Evolutionary conservation across 2,329 filamentous ascomycete species (phyloP).

Genomic region (Penicillium sp.): DNA sequence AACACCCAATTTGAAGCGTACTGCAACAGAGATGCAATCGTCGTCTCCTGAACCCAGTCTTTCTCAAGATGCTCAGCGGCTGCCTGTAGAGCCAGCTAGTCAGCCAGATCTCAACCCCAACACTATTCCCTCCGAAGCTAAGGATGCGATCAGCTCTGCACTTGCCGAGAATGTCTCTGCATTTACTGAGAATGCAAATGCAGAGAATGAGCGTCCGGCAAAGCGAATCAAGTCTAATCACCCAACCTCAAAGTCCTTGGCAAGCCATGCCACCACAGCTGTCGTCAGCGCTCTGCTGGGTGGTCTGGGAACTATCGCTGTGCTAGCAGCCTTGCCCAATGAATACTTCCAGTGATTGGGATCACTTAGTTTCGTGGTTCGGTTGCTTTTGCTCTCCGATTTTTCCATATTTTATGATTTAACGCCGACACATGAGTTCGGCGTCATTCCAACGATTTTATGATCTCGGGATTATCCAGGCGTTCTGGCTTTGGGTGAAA

Average conservation of each 20-base stretch:
- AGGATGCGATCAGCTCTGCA: slow-evolving; percentile 14
- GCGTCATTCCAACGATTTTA: slow-evolving; percentile 3
- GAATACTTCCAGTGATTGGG: slow-evolving; percentile 42
- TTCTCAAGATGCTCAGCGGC: slow-evolving; percentile 30
- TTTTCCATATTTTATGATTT: slow-evolving; percentile 3
- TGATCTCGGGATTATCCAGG: slow-evolving; percentile 5
- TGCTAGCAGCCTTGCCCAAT: slow-evolving; percentile 44
- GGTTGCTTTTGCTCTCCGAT: neutral
- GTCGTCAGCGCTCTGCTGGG: slow-evolving; percentile 44
- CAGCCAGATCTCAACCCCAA: slow-evolving; percentile 17
- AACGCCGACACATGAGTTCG: neutral
- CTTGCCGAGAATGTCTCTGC: slow-evolving; percentile 15
- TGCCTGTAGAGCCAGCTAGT: slow-evolving; percentile 9
- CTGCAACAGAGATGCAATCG: slow-evolving; percentile 31
- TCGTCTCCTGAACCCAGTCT: slow-evolving; percentile 1
- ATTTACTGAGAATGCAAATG: slow-evolving; percentile 6
- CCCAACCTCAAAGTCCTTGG: slow-evolving; percentile 23
- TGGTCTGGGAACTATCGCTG: slow-evolving; percentile 42
- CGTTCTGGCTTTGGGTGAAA: slow-evolving; percentile 3
- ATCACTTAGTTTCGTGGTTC: neutral
- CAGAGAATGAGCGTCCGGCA: slow-evolving; percentile 21
- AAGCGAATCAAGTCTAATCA: slow-evolving; percentile 32
- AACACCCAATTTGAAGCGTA: slow-evolving; percentile 28
- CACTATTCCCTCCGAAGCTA: slow-evolving; percentile 9
- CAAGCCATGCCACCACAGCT: slow-evolving; percentile 42